These are phyloP conservation scores for Yarrowia keelungensis DNA, from an alignment of 805 yeast genomes.

Conservation along the genomic window DNA sequence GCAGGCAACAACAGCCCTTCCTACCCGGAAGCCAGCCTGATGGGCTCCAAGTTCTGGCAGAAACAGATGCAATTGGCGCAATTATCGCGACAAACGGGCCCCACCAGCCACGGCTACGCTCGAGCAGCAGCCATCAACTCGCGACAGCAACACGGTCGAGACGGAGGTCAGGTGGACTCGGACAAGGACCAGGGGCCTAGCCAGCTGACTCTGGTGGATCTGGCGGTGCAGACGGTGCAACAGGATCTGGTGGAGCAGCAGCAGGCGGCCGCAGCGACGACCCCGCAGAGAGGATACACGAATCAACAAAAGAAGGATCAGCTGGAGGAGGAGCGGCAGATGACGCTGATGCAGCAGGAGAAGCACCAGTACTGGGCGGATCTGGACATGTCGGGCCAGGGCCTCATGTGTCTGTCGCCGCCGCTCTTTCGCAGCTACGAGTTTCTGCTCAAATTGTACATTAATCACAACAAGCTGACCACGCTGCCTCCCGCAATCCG, in stretches of 20 bases:
- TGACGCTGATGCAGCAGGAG: slow-evolving; percentile 51
- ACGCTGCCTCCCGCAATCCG: slow-evolving; percentile 71
- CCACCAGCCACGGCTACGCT: slow-evolving; percentile 79
- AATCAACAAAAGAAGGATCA: slow-evolving; percentile 50
- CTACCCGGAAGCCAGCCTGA: slow-evolving; percentile 20
- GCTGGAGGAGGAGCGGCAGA: slow-evolving; percentile 53
- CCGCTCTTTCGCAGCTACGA: slow-evolving; percentile 73
- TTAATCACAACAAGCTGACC: slow-evolving; percentile 83
- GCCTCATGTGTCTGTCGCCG: slow-evolving; percentile 71
- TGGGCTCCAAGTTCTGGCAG: slow-evolving; percentile 62
- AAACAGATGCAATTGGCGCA: slow-evolving; percentile 78
- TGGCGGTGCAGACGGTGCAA: slow-evolving; percentile 51
- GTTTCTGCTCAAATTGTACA: slow-evolving; percentile 83
- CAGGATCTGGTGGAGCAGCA: slow-evolving; percentile 43
- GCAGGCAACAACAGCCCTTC: slow-evolving; percentile 39
- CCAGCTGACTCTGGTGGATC: slow-evolving; percentile 50
- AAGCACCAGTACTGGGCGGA: slow-evolving; percentile 91
- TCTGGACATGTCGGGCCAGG: slow-evolving; percentile 89
- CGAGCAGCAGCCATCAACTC: slow-evolving; percentile 77
- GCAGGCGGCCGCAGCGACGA: slow-evolving; percentile 36
- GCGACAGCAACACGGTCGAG: slow-evolving; percentile 29
- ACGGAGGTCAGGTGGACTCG: slow-evolving; percentile 40
- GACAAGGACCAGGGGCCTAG: slow-evolving; percentile 44
- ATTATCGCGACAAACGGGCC: slow-evolving; percentile 67
- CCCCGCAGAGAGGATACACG: slow-evolving; percentile 42